Conservation (phyloP, 805 yeast species). For the Candida gorgasii region DNA sequence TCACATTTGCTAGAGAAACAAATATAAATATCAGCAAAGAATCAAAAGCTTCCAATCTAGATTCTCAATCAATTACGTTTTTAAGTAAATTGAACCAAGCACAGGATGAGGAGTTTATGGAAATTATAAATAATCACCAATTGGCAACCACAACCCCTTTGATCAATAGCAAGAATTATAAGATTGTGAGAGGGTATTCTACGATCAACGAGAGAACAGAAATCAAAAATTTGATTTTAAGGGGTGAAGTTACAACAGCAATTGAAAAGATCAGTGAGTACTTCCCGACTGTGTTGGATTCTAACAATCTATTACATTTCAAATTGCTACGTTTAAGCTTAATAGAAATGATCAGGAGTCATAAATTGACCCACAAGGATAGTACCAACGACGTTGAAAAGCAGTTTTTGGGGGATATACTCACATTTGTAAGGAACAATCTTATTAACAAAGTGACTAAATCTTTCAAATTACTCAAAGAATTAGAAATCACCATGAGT, state of each 20-base stretch:
- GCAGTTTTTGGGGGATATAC: conserved; percentile 55
- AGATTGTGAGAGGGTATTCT: conserved; percentile 40
- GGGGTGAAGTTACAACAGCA: conserved; percentile 62
- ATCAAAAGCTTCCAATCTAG: conserved; percentile 3
- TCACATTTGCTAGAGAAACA: conserved; percentile 59
- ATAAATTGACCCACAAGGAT: conserved; percentile 24
- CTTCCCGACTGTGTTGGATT: conserved; percentile 67
- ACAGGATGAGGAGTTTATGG: conserved; percentile 4
- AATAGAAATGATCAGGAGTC: conserved; percentile 75
- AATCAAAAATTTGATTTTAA: conserved; percentile 53
- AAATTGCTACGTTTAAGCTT: conserved; percentile 69
- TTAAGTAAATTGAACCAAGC: conserved; percentile 3
- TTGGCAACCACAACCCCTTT: background rate
- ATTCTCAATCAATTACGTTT: conserved; percentile 10
- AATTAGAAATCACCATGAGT: conserved; percentile 83
- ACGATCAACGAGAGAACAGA: conserved; percentile 54
- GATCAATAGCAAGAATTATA: conserved; percentile 11
- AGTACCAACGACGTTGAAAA: conserved; percentile 21
- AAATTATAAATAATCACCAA: conserved; percentile 2
- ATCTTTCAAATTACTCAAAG: conserved; percentile 60
- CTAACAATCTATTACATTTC: conserved; percentile 66
- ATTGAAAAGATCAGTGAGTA: conserved; percentile 55
- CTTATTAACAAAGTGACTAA: conserved; percentile 62
- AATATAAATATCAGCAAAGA: conserved; percentile 26
- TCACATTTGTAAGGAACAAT: conserved; percentile 61